phyloP scores from a whole-genome alignment of 306 rosid species.

The Malus sylvestris region DNA sequence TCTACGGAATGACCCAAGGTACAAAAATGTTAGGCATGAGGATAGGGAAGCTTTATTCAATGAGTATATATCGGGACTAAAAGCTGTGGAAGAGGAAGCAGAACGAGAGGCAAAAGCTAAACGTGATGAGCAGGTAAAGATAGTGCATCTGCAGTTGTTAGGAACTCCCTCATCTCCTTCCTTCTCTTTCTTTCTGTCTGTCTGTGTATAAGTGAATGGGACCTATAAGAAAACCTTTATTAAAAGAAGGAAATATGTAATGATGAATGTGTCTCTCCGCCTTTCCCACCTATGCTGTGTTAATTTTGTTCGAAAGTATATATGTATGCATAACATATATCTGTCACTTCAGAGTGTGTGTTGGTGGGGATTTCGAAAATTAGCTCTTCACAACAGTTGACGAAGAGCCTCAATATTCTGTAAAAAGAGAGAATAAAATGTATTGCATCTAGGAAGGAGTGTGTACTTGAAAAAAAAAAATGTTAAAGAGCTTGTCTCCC shows the following conservation, averaged over 20 bases:
- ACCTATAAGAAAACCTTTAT: neutral
- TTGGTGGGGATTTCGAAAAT: neutral
- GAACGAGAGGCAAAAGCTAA: slow-evolving; percentile 72
- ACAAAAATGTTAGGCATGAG: slow-evolving; percentile 76
- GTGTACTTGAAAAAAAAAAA: neutral
- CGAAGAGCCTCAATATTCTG: neutral
- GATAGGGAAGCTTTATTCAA: slow-evolving; percentile 74
- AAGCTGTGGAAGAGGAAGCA: slow-evolving; percentile 66
- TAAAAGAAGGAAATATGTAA: neutral
- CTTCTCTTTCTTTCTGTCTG: neutral
- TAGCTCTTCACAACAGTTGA: neutral
- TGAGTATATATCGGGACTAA: slow-evolving; percentile 70
- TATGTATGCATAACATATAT: neutral
- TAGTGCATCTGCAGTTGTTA: neutral
- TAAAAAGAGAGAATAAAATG: neutral
- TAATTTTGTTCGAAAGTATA: neutral
- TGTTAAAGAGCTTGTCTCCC: neutral
- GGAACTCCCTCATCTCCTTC: neutral
- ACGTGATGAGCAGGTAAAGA: slow-evolving; percentile 81
- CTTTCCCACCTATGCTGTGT: neutral
- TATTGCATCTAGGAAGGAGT: neutral
- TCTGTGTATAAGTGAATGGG: neutral
- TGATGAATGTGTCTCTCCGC: neutral
- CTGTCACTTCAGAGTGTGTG: neutral
- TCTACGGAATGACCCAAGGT: slow-evolving; percentile 76